Evolutionary conservation across 164 flowering plant species (phyloP).

Genomic region (Vitis cinerea): DNA sequence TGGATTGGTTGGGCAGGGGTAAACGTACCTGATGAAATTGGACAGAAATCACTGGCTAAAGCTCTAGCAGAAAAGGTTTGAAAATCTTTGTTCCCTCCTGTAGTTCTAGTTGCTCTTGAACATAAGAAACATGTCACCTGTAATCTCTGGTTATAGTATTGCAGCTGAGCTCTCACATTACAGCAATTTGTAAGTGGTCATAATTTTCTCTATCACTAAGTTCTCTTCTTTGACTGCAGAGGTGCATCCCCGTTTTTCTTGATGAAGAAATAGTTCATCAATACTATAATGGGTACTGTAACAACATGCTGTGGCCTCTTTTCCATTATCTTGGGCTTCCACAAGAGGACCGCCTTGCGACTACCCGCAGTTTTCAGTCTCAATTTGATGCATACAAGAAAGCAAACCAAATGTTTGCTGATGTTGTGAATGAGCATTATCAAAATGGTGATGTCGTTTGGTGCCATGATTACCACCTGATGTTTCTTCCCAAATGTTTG

Average conservation of each 20-base stretch:
- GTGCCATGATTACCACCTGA: constrained; percentile 97
- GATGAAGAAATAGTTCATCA: constrained; percentile 93
- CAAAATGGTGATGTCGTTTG: constrained; percentile 87
- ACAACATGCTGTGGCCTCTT: constrained; percentile 96
- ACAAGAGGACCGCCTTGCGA: constrained; percentile 94
- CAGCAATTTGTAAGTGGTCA: no score
- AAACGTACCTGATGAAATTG: constrained; percentile 88
- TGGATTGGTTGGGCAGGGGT: constrained; percentile 99
- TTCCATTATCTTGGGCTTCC: constrained; percentile 96
- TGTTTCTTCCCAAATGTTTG: constrained; percentile 87
- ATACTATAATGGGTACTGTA: constrained; percentile 95
- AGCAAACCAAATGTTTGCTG: constrained; percentile 97
- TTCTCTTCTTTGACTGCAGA: constrained; percentile 37
- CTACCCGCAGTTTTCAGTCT: constrained; percentile 91
- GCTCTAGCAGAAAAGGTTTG: constrained; percentile 90
- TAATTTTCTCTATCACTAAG: no score
- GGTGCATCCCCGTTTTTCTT: constrained; percentile 93
- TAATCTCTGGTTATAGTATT: no score
- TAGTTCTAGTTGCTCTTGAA: no score
- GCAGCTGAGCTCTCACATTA: no score
- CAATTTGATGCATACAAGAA: constrained; percentile 95
- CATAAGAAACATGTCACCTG: no score
- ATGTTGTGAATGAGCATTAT: constrained; percentile 77
- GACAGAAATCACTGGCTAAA: constrained; percentile 74
- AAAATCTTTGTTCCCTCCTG: not conserved